phyloP scores from a whole-genome alignment of 768 basidiomycete species.

The Pholiota conissans region DNA sequence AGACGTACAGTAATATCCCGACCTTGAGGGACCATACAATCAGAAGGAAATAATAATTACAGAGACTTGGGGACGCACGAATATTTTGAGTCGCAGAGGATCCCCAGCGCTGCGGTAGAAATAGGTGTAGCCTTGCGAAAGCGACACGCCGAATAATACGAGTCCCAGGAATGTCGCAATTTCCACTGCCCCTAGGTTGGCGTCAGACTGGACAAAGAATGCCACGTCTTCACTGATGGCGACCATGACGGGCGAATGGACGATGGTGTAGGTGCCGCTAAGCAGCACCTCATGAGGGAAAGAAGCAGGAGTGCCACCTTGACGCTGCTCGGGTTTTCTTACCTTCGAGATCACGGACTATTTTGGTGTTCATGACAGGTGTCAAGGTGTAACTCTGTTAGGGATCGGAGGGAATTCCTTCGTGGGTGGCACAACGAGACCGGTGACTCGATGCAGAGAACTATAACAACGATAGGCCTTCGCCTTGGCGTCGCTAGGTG shows the following conservation, averaged over 20 bases:
- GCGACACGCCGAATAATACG: conserved; percentile 13
- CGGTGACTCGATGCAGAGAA: too few species aligned
- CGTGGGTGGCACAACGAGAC: too few species aligned
- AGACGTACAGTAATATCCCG: too few species aligned
- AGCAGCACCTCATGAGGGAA: background rate
- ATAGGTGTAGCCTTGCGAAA: conserved; percentile 17
- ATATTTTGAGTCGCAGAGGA: conserved; percentile 10
- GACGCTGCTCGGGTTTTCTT: background rate
- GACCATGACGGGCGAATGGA: background rate
- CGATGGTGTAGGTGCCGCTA: background rate
- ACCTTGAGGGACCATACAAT: too few species aligned
- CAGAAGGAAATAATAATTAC: too few species aligned
- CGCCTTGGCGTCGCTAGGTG: too few species aligned
- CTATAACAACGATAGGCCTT: too few species aligned
- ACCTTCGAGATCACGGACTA: background rate
- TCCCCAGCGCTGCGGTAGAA: conserved; percentile 11
- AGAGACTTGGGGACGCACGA: conserved; percentile 5
- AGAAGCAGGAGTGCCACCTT: background rate
- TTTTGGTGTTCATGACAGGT: background rate
- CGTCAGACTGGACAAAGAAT: conserved; percentile 13
- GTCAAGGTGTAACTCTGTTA: background rate
- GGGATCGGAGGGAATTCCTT: too few species aligned
- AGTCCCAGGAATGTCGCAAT: conserved; percentile 18
- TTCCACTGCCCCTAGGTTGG: conserved; percentile 18
- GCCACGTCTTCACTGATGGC: background rate